These are phyloP conservation scores for Hymenoscyphus scutula DNA, from an alignment of 2,329 filamentous ascomycete species.

Conservation along the genomic window DNA sequence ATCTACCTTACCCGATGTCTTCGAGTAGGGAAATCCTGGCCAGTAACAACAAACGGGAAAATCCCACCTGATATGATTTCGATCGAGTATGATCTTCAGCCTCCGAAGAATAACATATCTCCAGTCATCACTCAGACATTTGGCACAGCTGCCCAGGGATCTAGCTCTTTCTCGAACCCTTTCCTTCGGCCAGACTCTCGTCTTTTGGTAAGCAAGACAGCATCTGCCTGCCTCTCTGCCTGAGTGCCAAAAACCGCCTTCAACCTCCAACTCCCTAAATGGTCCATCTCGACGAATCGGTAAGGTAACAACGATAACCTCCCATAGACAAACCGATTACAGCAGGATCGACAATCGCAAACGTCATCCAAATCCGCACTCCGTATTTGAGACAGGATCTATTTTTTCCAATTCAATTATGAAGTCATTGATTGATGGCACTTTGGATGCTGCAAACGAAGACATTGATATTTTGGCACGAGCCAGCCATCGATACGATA, in stretches of 20 bases:
- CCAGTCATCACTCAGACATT: neutral
- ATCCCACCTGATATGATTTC: neutral
- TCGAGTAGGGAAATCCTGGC: neutral
- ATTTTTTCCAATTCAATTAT: neutral
- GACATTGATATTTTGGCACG: neutral
- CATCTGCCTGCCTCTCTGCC: neutral
- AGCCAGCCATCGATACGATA: neutral
- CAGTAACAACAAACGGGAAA: neutral
- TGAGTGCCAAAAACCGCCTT: neutral
- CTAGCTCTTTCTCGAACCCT: neutral
- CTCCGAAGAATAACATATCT: neutral
- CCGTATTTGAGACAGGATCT: neutral
- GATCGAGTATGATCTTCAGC: neutral
- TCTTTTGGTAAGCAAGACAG: neutral
- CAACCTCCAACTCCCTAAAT: neutral
- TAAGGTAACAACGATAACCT: neutral
- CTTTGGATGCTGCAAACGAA: neutral
- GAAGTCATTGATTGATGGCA: neutral
- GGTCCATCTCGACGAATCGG: neutral
- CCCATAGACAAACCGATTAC: neutral
- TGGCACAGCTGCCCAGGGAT: neutral
- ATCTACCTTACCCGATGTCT: neutral
- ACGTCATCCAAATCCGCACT: neutral
- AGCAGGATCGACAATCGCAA: neutral
- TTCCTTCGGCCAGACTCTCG: neutral